Evolutionary conservation across 2,329 filamentous ascomycete genomes (phyloP).

Genomic region (Cercospora brassicicola): DNA sequence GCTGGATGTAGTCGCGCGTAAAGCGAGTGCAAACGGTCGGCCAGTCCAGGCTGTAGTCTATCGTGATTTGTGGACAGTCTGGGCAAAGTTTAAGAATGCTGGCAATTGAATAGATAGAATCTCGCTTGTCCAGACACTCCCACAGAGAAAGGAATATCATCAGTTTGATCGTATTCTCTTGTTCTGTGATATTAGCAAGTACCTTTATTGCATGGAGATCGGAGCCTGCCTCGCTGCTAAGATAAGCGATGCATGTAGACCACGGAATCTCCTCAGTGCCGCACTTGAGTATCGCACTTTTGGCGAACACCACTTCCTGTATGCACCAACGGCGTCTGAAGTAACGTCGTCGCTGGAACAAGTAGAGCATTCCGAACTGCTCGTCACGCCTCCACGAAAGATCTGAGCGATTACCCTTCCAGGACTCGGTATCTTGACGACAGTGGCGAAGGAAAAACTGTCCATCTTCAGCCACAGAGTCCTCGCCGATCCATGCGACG

Average conservation of each 20-base stretch:
- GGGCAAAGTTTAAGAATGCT: background rate
- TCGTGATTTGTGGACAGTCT: background rate
- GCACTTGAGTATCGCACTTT: background rate
- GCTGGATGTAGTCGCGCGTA: background rate
- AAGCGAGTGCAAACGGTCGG: background rate
- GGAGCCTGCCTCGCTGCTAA: too few relatives aligned
- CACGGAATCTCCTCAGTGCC: background rate
- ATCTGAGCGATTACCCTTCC: too few relatives aligned
- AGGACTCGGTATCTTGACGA: too few relatives aligned
- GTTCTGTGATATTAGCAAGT: background rate
- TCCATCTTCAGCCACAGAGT: too few relatives aligned
- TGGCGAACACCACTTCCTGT: background rate
- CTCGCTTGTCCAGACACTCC: background rate
- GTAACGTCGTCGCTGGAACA: background rate
- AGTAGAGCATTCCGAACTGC: too few relatives aligned
- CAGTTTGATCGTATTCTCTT: background rate
- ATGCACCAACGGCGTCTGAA: background rate
- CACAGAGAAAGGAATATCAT: background rate
- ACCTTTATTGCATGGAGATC: rapidly evolving
- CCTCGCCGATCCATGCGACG: background rate
- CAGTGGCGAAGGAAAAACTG: too few relatives aligned
- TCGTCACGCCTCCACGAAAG: too few relatives aligned
- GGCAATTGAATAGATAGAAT: background rate
- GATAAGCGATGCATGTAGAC: background rate
- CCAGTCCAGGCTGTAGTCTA: background rate